phyloP scores from a whole-genome alignment of 2,329 filamentous ascomycete genomes.

The Cadophora malorum region DNA sequence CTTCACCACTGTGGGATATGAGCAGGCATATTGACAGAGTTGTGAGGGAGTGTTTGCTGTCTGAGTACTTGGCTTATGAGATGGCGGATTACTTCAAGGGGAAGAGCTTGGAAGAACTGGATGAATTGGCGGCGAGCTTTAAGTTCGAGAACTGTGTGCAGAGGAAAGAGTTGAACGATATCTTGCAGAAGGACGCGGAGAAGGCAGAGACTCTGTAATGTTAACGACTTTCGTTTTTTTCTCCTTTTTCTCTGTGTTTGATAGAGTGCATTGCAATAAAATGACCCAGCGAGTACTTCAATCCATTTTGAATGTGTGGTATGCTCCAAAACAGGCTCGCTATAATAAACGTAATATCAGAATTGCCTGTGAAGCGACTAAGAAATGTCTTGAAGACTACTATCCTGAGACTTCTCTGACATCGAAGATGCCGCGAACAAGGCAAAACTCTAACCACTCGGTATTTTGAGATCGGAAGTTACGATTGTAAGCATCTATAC shows the following conservation, averaged over 20 bases:
- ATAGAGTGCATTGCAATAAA: background rate
- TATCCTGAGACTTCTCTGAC: no score
- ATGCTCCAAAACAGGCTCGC: background rate
- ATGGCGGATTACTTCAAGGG: slow-evolving; percentile 60
- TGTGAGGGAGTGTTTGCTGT: slow-evolving; percentile 54
- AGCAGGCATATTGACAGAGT: slow-evolving; percentile 53
- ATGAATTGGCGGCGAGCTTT: slow-evolving; percentile 54
- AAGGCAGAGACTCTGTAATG: slow-evolving; percentile 1
- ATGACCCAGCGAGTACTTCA: no score
- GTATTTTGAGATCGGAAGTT: background rate
- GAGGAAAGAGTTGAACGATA: slow-evolving; percentile 55
- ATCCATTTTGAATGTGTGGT: background rate
- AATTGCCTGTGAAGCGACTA: background rate
- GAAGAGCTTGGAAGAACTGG: slow-evolving; percentile 58
- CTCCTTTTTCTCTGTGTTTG: background rate
- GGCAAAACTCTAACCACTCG: no score
- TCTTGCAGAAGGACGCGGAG: slow-evolving; percentile 53
- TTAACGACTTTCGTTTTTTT: background rate
- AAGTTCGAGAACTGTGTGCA: slow-evolving; percentile 57
- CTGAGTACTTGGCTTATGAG: slow-evolving; percentile 58
- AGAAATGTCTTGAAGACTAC: no score
- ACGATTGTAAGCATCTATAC: background rate
- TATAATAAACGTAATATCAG: background rate
- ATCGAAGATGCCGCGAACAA: no score
- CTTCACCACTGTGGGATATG: slow-evolving; percentile 54